Conservation (phyloP, 768 basidiomycete genomes). For the Trametes gibbosa region DNA sequence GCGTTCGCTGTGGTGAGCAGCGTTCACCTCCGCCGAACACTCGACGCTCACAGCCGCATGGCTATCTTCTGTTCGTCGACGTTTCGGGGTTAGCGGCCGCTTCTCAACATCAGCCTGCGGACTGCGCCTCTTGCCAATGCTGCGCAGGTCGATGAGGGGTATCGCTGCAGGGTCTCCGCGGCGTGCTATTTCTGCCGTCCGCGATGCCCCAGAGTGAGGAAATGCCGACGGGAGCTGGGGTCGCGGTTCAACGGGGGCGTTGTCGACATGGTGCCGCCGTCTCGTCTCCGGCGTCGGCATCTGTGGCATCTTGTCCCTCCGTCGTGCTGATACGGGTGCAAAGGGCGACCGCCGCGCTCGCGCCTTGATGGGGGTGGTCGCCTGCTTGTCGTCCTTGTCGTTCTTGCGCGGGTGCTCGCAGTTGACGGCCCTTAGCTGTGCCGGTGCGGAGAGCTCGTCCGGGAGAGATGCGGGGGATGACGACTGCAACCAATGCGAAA, state of each 20-base stretch:
- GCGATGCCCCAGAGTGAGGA: not conserved
- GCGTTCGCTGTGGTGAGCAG: not conserved
- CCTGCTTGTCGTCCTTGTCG: not conserved
- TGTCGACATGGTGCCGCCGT: not conserved
- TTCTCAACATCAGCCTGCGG: not conserved
- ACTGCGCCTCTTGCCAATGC: not conserved
- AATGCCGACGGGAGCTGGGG: not conserved
- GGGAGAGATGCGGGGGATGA: not conserved
- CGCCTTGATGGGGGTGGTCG: not conserved
- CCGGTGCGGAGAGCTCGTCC: not conserved
- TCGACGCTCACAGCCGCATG: not conserved
- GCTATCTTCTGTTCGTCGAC: not conserved
- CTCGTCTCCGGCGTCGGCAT: conserved; percentile 5
- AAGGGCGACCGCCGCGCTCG: not conserved
- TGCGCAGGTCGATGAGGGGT: conserved; percentile 1
- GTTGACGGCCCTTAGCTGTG: no score
- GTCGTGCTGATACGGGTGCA: not conserved
- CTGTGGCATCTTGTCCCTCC: conserved; percentile 1
- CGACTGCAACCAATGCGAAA: conserved; percentile 13
- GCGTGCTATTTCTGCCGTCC: not conserved
- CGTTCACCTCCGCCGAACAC: no score
- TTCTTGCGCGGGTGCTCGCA: not conserved
- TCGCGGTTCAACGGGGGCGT: not conserved
- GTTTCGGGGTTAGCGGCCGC: not conserved
- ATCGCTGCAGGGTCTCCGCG: not conserved